Conservation (phyloP, 2,329 filamentous ascomycete genomes). For the Fusarium buharicum region DNA sequence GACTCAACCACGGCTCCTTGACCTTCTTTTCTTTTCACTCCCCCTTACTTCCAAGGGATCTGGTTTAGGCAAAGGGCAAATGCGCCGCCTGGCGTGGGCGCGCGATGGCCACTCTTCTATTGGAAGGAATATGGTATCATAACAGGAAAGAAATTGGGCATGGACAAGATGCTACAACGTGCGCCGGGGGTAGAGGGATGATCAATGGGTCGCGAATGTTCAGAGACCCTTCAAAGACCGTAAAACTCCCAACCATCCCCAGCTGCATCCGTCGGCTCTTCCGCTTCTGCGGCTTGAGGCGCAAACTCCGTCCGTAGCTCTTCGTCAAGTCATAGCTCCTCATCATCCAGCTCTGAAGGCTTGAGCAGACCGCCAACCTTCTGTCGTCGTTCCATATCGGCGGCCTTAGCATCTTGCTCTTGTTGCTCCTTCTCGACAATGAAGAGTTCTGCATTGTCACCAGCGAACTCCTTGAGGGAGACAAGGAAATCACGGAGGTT, state of each 20-base stretch:
- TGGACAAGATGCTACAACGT: slow-evolving; percentile 22
- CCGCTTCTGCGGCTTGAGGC: slow-evolving; percentile 49
- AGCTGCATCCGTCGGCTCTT: slow-evolving; percentile 40
- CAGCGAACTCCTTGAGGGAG: slow-evolving; percentile 94
- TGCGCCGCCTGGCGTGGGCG: slow-evolving; percentile 27
- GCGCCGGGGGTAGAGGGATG: background rate
- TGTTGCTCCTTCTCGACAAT: slow-evolving; percentile 95
- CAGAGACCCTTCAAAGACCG: slow-evolving; percentile 58
- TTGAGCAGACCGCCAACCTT: slow-evolving; percentile 97
- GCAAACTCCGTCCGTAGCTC: slow-evolving; percentile 72
- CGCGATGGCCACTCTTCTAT: slow-evolving; percentile 41
- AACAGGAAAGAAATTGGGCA: slow-evolving; percentile 46
- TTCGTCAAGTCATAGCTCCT: slow-evolving; percentile 85
- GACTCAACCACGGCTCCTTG: slow-evolving; percentile 25
- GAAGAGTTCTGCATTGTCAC: slow-evolving; percentile 93
- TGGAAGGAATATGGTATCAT: slow-evolving; percentile 48
- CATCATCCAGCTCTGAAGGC: slow-evolving; percentile 94
- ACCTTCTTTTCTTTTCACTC: slow-evolving; percentile 6
- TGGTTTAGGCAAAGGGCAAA: slow-evolving; percentile 24
- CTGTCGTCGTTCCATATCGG: slow-evolving; percentile 89
- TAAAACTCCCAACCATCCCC: slow-evolving; percentile 74
- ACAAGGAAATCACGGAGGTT: slow-evolving; percentile 97
- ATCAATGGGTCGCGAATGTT: background rate
- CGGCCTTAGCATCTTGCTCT: slow-evolving; percentile 83
- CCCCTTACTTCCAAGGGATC: slow-evolving; percentile 17